Evolutionary conservation across 2,329 filamentous ascomycete species (phyloP).

Genomic region (Fusarium sp.): DNA sequence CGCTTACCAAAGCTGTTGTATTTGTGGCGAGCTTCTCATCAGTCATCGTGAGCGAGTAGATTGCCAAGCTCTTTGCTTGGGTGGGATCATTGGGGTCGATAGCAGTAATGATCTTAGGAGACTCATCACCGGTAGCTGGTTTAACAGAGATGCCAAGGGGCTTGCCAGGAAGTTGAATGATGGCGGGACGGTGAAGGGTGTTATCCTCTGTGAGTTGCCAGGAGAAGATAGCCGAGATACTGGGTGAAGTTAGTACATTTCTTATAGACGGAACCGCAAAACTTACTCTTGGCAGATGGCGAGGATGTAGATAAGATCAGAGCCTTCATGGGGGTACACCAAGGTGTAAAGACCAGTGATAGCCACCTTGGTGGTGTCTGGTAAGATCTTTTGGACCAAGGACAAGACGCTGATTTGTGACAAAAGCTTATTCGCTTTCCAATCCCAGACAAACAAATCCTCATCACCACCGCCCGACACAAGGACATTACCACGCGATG

Average conservation of each 20-base stretch:
- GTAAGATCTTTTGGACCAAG: slow-evolving; percentile 54
- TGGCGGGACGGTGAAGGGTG: slow-evolving; percentile 59
- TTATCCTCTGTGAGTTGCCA: slow-evolving; percentile 66
- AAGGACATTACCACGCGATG: slow-evolving; percentile 68
- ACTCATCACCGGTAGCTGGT: slow-evolving; percentile 29
- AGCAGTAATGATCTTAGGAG: slow-evolving; percentile 54
- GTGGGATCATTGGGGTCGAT: slow-evolving; percentile 52
- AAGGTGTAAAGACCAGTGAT: slow-evolving; percentile 58
- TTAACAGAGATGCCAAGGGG: slow-evolving; percentile 66
- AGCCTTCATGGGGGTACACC: slow-evolving; percentile 47
- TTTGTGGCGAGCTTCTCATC: slow-evolving; percentile 50
- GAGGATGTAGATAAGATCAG: slow-evolving; percentile 56
- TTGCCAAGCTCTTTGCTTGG: slow-evolving; percentile 47
- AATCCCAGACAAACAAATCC: slow-evolving; percentile 84
- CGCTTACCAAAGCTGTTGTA: slow-evolving; percentile 43
- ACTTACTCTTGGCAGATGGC: slow-evolving; percentile 68
- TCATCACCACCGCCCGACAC: slow-evolving; percentile 90
- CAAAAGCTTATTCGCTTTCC: slow-evolving; percentile 68
- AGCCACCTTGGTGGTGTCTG: slow-evolving; percentile 57
- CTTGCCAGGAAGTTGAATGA: slow-evolving; percentile 71
- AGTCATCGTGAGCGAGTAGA: slow-evolving; percentile 49
- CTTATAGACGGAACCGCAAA: background rate
- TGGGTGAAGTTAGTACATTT: slow-evolving; percentile 47
- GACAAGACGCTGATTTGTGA: slow-evolving; percentile 65
- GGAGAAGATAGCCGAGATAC: slow-evolving; percentile 72